phyloP scores from a whole-genome alignment of 2,329 filamentous ascomycete species.

The Colletotrichum sp. region DNA sequence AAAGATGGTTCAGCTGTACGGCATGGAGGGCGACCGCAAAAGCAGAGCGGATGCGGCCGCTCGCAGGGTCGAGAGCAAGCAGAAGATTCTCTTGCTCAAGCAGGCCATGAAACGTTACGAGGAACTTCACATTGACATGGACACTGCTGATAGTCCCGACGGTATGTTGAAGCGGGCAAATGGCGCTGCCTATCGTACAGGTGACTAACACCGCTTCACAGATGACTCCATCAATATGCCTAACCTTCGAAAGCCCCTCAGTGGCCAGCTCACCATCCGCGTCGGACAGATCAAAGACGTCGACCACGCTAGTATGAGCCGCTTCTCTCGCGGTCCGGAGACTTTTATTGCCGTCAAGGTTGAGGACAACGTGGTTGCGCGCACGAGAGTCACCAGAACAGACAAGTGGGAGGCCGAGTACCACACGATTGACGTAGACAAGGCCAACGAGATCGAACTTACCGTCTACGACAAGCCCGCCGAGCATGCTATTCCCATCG shows the following conservation, averaged over 20 bases:
- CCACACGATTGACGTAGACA: conserved; percentile 93
- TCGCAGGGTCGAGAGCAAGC: conserved; percentile 90
- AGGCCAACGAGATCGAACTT: conserved; percentile 97
- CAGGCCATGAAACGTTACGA: conserved; percentile 97
- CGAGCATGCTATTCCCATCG: conserved; percentile 90
- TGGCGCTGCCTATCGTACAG: neutral
- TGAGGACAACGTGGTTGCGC: conserved; percentile 88
- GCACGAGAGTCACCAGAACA: conserved; percentile 82
- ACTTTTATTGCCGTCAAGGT: conserved; percentile 97
- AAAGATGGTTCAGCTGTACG: conserved; percentile 98
- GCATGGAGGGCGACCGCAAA: conserved; percentile 96
- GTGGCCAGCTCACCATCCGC: conserved; percentile 84
- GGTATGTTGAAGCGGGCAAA: conserved; percentile 60
- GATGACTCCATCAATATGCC: conserved; percentile 97
- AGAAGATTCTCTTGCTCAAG: conserved; percentile 95
- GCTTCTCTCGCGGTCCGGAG: conserved; percentile 89
- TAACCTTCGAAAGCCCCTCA: conserved; percentile 94
- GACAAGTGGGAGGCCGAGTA: conserved; percentile 93
- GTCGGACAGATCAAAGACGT: conserved; percentile 92
- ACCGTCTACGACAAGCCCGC: conserved; percentile 96
- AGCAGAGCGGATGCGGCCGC: conserved; percentile 92
- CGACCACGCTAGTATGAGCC: conserved; percentile 83
- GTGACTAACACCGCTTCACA: conserved; percentile 36
- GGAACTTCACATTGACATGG: conserved; percentile 94
- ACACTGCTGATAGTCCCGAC: conserved; percentile 77